Base-by-base conservation (phyloP, 306 rosid genomes). In the Lathyrus tuberosus region DNA sequence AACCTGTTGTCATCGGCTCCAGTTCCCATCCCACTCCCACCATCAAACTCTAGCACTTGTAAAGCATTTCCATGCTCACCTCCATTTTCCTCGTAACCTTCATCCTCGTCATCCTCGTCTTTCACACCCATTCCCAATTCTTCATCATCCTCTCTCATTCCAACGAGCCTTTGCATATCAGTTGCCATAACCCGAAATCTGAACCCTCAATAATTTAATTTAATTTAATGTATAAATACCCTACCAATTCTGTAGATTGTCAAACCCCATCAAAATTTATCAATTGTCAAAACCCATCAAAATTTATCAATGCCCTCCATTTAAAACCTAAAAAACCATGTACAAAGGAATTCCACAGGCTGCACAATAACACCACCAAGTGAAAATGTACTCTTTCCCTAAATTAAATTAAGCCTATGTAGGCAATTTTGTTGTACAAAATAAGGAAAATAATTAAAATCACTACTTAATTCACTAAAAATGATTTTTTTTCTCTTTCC, bases 61-160 rank as follows among this genome's bases (percentile, higher is more conserved):
- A 71, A 22, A 43, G 71, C 69, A 54, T 51, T 81, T 71, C 44
- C 80, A 61, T 73, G 86, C 80, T 77, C 86, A 33, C 73, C 80
- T 12, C 87, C 82, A 58, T 80, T 78, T 78, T 88, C 83, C 5
- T 79, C 79, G n/a, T 86, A 85, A 22, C 73, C 83, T 6, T 60
- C 79, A 68, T 84, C 88, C 0, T 85, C 88, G 5, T 84, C 96
- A 16, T 83, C 97, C 84, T 88, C 98, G 68, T 83, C 97, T 69
- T 91, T 94, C 78, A 91, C 88, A 74, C 88, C 97, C 96, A 85
- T 90, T 57, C 85, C 99, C 85, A 94, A 79, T 41, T 87, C 98
- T 24, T 89, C 99, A 64, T 94, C 97, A 56, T 94, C 95, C 76
- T 94, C 99, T 66, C 96, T 87, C 6, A 90, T 80, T 61, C 90